Evolutionary conservation across 306 rosid species (phyloP).

Genomic region (Begonia loranthoides): DNA sequence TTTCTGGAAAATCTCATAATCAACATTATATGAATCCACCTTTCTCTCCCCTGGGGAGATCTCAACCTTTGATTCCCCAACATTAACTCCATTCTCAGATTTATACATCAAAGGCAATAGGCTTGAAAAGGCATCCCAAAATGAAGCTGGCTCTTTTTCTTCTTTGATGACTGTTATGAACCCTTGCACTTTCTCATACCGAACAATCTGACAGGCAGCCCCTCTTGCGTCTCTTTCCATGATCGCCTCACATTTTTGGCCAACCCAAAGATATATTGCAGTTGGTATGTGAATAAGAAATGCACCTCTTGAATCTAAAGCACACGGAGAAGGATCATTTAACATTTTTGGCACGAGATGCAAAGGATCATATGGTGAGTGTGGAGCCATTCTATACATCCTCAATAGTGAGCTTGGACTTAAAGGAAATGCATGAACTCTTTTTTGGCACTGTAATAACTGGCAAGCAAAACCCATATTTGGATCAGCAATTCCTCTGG

Average conservation of each 20-base stretch:
- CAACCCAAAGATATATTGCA: conserved; percentile 90
- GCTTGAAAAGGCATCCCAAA: conserved; percentile 74
- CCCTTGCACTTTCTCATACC: conserved; percentile 92
- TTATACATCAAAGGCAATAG: conserved; percentile 77
- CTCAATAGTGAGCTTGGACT: conserved; percentile 97
- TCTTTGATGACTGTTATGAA: conserved; percentile 54
- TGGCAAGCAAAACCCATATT: conserved; percentile 99
- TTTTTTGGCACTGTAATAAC: conserved; percentile 89
- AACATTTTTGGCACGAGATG: conserved; percentile 98
- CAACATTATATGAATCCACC: conserved; percentile 55
- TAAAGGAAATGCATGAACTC: conserved; percentile 95
- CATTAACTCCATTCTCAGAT: conserved; percentile 29
- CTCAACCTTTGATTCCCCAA: conserved; percentile 21
- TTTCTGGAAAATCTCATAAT: conserved; percentile 76
- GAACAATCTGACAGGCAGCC: conserved; percentile 88
- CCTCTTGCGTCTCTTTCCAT: conserved; percentile 98
- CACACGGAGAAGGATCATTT: conserved; percentile 55
- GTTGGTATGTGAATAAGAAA: conserved; percentile 72
- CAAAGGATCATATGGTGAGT: conserved; percentile 92
- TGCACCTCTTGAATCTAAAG: conserved; percentile 94
- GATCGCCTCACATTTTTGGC: conserved; percentile 62
- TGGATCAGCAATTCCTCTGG: conserved; percentile 97
- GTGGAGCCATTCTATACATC: conserved; percentile 89
- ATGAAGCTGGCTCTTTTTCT: conserved; percentile 62
- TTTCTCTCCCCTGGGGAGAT: conserved; percentile 45